A percentile compares a stretch with the other conserved stretches of the same genome.
Conservation (phyloP, 2,329 filamentous ascomycete genomes). For the Fusarium sp. region DNA sequence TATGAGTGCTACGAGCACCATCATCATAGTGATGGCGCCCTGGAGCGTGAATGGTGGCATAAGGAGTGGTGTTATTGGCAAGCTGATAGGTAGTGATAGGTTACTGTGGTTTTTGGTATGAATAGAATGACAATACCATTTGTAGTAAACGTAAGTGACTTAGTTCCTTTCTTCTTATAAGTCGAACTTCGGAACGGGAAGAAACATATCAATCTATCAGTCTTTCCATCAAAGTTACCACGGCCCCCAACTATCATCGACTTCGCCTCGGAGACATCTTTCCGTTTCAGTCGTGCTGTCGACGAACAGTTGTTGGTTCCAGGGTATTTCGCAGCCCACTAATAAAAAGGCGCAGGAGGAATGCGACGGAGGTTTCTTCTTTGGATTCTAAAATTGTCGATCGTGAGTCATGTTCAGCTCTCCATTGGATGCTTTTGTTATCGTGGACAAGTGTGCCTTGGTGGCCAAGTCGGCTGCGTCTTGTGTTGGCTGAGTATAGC, state of each 20-base stretch:
- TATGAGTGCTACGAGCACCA: neutral
- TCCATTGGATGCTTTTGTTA: neutral
- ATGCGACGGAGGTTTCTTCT: neutral
- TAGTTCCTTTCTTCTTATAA: neutral
- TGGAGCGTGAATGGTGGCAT: neutral
- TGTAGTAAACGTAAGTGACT: neutral
- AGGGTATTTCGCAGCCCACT: neutral
- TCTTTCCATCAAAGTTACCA: neutral
- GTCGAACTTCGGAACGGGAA: neutral
- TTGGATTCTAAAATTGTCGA: neutral
- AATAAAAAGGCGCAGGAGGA: neutral
- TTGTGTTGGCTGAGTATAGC: neutral
- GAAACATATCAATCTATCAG: neutral
- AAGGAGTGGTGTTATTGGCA: neutral
- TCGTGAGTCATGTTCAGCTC: neutral
- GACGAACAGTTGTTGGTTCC: neutral
- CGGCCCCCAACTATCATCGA: neutral
- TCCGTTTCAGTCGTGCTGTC: neutral
- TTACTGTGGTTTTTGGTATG: neutral
- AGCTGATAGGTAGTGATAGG: neutral
- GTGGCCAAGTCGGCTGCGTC: neutral
- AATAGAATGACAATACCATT: neutral
- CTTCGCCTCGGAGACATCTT: neutral
- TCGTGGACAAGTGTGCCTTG: neutral
- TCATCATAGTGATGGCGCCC: neutral